Evolutionary conservation across 768 basidiomycete genomes (phyloP), one percentile per base, ranked within the genome.

Genomic region (Amanita brunnescens): DNA sequence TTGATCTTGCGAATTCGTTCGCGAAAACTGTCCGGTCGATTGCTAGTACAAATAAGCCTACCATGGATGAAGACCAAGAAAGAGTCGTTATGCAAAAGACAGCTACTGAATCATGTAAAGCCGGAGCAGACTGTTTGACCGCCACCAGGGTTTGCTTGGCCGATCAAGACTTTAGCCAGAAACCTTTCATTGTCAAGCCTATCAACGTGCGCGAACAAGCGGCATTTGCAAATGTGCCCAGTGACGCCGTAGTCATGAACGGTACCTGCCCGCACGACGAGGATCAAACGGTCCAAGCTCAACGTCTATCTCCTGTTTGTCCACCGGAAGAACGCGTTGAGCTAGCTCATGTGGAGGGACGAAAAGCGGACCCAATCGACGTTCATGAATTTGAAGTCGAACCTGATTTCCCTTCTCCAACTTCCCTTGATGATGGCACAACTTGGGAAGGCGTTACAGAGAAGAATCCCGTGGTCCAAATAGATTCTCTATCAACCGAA

Each of bases 31-130:
- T 95, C 20, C 82, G 91, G 51, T 71, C 81, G 47, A 78, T 96
- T 34, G 88, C 89, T 7, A 55, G 72, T 21, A 72, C 73, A 5
- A 59, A 71, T 45, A 67, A 73, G 16, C 67, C 74, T 1, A 64
- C 66, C 21, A 68, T 78, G 61, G 76, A 80, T 38, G 89, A 92
- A 68, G 94, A 97, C 57, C 78, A 83, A 44, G 90, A 94, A 64
- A 91, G 89, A 65, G 75, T 78, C 49, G 70, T 74, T 1, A 67
- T 96, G 47, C 74, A 97, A 55, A 79, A 84, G 50, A 85, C 84
- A n/a, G 91, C 94, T 7, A 96, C 95, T 4, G 80, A 78, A 42
- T 89, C 93, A 5, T 72, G 94, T 53, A 87, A 91, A 62, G 83
- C 88, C 23, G 91, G 90, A 24, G 83, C 86, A 9, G 93, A 96